Conservation (phyloP, 176 grass and related monocot genomes). For the Rhipidocladum racemiflorum region DNA sequence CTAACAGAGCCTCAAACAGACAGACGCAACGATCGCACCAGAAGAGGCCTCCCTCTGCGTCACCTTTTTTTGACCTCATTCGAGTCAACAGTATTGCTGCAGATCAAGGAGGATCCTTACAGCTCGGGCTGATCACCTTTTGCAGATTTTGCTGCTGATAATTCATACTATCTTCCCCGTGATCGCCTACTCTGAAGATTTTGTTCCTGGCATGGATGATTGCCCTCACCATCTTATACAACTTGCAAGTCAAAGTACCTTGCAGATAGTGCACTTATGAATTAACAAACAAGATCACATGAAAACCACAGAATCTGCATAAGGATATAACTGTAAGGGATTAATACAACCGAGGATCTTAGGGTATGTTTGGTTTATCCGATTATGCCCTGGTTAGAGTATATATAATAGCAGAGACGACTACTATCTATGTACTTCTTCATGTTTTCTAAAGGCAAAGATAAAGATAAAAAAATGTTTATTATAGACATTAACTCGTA, state of each 20-base stretch:
- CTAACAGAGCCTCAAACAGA: neutral
- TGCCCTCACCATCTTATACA: neutral
- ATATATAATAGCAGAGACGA: too few relatives aligned
- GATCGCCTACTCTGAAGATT: neutral
- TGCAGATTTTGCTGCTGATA: neutral
- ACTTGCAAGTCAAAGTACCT: neutral
- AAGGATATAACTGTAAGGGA: too few relatives aligned
- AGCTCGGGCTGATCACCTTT: neutral
- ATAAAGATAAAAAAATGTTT: too few relatives aligned
- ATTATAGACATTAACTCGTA: too few relatives aligned
- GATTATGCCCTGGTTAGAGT: too few relatives aligned
- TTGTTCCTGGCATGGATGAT: constrained; percentile 11
- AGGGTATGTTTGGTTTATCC: too few relatives aligned
- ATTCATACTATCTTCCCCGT: neutral
- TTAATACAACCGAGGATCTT: too few relatives aligned
- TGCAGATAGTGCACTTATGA: neutral
- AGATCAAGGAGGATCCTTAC: neutral
- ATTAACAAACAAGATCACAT: too few relatives aligned
- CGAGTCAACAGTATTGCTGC: neutral
- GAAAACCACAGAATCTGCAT: too few relatives aligned
- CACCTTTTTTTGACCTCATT: neutral
- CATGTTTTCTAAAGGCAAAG: too few relatives aligned
- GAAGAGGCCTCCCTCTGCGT: neutral
- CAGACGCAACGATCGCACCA: neutral
- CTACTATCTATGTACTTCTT: too few relatives aligned